phyloP scores from a whole-genome alignment of 345 rosid genomes.

The Psidium friedrichsthalianum region DNA sequence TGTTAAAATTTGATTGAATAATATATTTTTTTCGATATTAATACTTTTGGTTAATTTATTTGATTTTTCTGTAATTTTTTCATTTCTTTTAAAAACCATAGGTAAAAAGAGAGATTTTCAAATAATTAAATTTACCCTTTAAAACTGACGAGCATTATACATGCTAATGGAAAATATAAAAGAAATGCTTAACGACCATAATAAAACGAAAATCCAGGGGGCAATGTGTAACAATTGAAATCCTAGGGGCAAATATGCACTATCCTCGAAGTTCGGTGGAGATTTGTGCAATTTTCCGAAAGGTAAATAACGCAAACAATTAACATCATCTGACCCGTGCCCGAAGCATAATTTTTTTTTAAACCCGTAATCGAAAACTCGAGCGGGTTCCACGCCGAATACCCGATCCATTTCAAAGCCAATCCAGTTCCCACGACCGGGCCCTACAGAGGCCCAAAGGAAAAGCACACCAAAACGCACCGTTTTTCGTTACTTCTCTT shows the following conservation, averaged over 20 bases:
- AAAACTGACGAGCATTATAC: background rate
- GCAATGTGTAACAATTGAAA: background rate
- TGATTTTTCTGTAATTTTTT: background rate
- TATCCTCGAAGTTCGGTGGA: too few relatives aligned
- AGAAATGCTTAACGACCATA: background rate
- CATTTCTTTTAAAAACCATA: background rate
- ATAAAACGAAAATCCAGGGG: background rate
- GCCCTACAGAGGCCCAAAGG: background rate
- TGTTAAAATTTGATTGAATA: background rate
- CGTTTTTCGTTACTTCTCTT: background rate
- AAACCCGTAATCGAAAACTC: background rate
- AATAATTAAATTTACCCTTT: background rate
- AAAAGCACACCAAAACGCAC: background rate
- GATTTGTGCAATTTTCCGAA: background rate
- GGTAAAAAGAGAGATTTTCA: background rate
- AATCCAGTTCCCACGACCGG: background rate
- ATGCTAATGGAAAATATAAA: background rate
- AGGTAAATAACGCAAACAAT: background rate
- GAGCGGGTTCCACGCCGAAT: background rate
- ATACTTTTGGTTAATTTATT: background rate
- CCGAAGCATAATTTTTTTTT: too few relatives aligned
- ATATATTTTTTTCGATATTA: background rate
- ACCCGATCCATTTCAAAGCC: background rate
- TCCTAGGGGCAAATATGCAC: background rate
- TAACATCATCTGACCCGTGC: background rate